phyloP scores from a whole-genome alignment of 148 eudicot species.

The Rhododendron vialii region DNA sequence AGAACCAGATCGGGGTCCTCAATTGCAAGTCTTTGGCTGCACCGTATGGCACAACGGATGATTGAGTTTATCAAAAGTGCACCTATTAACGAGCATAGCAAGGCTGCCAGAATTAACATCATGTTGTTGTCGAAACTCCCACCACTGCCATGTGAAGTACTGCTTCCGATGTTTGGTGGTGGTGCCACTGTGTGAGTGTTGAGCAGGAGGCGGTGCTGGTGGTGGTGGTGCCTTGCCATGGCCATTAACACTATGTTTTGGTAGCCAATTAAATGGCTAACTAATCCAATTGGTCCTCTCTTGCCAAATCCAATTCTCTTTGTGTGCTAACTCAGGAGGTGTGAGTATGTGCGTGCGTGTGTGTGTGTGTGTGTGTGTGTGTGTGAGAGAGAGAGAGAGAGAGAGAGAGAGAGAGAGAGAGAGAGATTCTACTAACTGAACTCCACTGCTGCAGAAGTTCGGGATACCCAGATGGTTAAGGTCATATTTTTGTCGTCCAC shows the following conservation, averaged over 20 bases:
- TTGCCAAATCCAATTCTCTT: background rate
- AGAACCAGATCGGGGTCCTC: background rate
- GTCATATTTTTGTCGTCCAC: background rate
- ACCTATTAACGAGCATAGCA: conserved; percentile 19
- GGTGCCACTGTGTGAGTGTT: background rate
- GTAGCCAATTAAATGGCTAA: background rate
- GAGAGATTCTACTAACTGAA: background rate
- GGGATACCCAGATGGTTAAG: background rate
- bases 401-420: background rate
- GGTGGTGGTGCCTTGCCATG: background rate
- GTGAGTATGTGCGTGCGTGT: background rate
- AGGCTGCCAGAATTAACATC: conserved; percentile 19
- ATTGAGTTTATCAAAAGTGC: conserved; percentile 20
- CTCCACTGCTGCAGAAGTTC: background rate
- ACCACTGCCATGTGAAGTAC: background rate
- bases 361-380: background rate
- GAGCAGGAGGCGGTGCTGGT: background rate
- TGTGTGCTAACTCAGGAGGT: background rate
- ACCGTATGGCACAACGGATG: conserved; percentile 13
- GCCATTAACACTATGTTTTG: background rate
- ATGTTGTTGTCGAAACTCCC: conserved; percentile 17
- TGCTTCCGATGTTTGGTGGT: background rate
- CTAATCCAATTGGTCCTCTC: conserved; percentile 7
- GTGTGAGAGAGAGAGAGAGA: no score
- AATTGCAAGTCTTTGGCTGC: background rate